These are phyloP conservation scores for Aspergillus cavernicola DNA, from an alignment of 495 filamentous ascomycete species.

Conservation along the genomic window DNA sequence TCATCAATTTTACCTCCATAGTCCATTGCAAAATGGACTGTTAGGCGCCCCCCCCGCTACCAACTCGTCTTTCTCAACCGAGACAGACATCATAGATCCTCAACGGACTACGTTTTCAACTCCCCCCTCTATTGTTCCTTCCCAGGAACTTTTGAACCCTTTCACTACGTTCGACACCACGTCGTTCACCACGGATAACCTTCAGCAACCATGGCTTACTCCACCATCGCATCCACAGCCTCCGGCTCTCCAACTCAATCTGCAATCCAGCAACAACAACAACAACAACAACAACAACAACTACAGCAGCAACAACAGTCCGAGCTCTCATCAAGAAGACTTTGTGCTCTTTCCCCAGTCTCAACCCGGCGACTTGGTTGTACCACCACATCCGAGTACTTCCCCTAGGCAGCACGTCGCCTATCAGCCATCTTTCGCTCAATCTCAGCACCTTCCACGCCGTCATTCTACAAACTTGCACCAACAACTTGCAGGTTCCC, in stretches of 20 bases:
- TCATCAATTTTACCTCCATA: constrained; percentile 16
- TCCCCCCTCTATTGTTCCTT: constrained; percentile 44
- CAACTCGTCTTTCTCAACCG: constrained; percentile 38
- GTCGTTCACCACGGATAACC: constrained; percentile 64
- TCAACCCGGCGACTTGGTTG: constrained; percentile 35
- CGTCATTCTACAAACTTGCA: constrained; percentile 35
- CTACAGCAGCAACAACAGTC: constrained; percentile 24
- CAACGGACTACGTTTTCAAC: constrained; percentile 30
- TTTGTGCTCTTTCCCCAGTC: constrained; percentile 47
- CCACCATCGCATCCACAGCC: constrained; percentile 47
- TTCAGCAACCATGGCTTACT: constrained; percentile 60
- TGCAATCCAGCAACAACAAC: constrained; percentile 35
- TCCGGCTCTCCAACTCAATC: constrained; percentile 45
- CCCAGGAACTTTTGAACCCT: constrained; percentile 54
- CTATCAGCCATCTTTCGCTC: constrained; percentile 32
- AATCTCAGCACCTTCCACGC: constrained; percentile 29
- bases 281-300: constrained; percentile 35
- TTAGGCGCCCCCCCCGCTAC: constrained; percentile 36
- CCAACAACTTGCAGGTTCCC: constrained; percentile 33
- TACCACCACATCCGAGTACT: constrained; percentile 34
- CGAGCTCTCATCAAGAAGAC: constrained; percentile 34
- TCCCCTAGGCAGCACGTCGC: constrained; percentile 38
- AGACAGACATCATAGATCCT: constrained; percentile 51
- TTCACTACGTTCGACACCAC: constrained; percentile 50
- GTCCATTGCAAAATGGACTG: constrained; percentile 47